Percentiles rank a stretch among this genome's conserved stretches.
These are phyloP conservation scores for Chalaropsis thielavioides DNA, from an alignment of 2,329 filamentous ascomycete species.

Conservation along the genomic window DNA sequence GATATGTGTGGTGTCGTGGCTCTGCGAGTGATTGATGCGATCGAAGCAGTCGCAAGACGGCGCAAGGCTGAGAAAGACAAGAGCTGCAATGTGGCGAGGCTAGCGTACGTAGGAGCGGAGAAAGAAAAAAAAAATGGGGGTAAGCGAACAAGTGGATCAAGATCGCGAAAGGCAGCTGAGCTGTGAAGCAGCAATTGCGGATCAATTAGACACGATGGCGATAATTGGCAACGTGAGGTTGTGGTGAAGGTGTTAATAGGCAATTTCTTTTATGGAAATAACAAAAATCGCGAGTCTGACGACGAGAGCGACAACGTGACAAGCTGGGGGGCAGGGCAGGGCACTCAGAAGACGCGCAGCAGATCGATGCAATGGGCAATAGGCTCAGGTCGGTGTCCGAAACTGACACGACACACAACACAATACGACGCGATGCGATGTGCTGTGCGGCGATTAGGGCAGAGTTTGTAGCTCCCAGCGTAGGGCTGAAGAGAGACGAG, in stretches of 20 bases:
- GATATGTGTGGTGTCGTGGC: background rate
- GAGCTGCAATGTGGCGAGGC: background rate
- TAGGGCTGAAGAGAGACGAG: background rate
- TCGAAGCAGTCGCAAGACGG: background rate
- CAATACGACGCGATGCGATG: background rate
- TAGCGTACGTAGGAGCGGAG: background rate
- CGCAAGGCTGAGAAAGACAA: background rate
- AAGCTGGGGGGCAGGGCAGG: no score
- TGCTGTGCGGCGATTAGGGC: background rate
- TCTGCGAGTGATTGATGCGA: background rate
- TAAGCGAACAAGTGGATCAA: background rate
- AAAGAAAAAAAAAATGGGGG: slow-evolving; percentile 1
- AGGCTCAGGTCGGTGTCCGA: background rate
- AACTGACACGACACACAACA: slow-evolving; percentile 1
- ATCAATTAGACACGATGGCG: background rate
- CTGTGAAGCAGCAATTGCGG: background rate
- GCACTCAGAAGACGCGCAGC: background rate
- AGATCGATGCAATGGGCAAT: background rate
- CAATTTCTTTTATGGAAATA: background rate
- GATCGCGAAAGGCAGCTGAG: background rate
- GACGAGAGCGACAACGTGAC: background rate
- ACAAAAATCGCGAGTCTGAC: background rate
- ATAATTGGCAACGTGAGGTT: background rate
- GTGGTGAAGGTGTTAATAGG: background rate
- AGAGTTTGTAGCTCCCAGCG: background rate